phyloP scores from a whole-genome alignment of 1,284 basidiomycete genomes.

The Heterobasidion parviporum region DNA sequence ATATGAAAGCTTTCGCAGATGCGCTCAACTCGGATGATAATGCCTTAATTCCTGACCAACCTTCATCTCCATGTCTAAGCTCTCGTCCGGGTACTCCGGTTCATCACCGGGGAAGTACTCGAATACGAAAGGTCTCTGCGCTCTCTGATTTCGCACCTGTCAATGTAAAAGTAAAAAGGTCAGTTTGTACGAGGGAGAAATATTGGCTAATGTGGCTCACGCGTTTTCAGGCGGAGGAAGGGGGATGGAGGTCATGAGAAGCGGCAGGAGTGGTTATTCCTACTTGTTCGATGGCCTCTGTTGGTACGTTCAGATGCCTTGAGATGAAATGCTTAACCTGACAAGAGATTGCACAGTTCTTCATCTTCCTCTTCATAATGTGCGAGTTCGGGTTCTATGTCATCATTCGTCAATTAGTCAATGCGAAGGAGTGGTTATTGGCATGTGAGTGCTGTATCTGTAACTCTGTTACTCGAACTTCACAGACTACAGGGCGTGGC shows the following conservation, averaged over 20 bases:
- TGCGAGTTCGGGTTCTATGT: conserved; percentile 86
- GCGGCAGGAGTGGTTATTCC: conserved; percentile 72
- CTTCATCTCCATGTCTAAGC: conserved; percentile 17
- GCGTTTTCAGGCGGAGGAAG: conserved; percentile 35
- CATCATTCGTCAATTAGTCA: conserved; percentile 84
- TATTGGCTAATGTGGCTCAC: neutral
- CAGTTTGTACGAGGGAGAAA: conserved; percentile 8
- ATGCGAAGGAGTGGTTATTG: conserved; percentile 85
- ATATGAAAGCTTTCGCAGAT: conserved; percentile 64
- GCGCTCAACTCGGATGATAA: conserved; percentile 57
- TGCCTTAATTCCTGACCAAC: conserved; percentile 19
- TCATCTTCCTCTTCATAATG: conserved; percentile 82
- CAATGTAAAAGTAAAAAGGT: conserved; percentile 73
- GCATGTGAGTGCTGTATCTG: conserved; percentile 55
- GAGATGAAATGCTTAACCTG: neutral
- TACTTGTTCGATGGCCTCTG: conserved; percentile 83
- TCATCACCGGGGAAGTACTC: conserved; percentile 23
- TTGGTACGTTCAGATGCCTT: conserved; percentile 46
- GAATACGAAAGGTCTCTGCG: conserved; percentile 75
- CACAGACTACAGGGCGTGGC: conserved; percentile 60
- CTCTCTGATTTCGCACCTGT: conserved; percentile 92
- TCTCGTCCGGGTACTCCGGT: conserved; percentile 29
- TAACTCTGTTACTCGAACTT: neutral
- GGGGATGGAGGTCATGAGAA: conserved; percentile 37
- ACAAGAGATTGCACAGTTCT: conserved; percentile 33